Evolutionary conservation across 345 rosid species (phyloP).

Genomic region (Populus euphratica): DNA sequence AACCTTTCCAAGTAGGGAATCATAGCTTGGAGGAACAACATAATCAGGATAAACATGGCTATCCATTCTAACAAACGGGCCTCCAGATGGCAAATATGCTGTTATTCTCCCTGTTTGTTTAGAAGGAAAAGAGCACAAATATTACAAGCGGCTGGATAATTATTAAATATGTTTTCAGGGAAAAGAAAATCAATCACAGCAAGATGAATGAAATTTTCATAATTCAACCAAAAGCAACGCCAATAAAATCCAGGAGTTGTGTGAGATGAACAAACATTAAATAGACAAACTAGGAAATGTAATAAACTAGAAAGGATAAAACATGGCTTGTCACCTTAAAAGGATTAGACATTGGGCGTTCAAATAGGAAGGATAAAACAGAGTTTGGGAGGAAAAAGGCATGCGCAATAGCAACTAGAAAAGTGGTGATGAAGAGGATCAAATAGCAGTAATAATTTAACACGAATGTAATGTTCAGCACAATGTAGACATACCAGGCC

Average conservation of each 20-base stretch:
- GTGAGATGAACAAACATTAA: neutral
- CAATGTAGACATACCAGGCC: constrained; percentile 61
- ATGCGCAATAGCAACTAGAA: neutral
- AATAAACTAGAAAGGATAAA: too few relatives aligned
- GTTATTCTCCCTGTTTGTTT: constrained; percentile 79
- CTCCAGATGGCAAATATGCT: constrained; percentile 95
- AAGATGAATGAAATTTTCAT: neutral
- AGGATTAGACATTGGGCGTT: neutral
- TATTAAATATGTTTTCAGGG: neutral
- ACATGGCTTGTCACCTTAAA: neutral
- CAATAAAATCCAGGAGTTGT: neutral
- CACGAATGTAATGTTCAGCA: neutral
- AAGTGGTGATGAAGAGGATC: neutral
- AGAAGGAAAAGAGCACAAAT: neutral
- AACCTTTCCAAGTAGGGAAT: constrained; percentile 97
- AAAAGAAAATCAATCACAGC: neutral
- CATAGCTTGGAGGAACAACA: constrained; percentile 98
- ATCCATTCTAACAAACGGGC: constrained; percentile 99
- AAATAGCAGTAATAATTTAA: neutral
- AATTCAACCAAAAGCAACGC: neutral
- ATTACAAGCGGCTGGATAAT: neutral
- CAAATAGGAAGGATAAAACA: neutral
- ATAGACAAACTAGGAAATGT: neutral
- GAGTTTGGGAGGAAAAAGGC: neutral
- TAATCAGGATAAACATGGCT: constrained; percentile 97